A percentile compares a stretch with the other conserved stretches of the same genome.
Evolutionary conservation across 257 asterid genomes (phyloP).

Genomic region (Fraxinus americana): DNA sequence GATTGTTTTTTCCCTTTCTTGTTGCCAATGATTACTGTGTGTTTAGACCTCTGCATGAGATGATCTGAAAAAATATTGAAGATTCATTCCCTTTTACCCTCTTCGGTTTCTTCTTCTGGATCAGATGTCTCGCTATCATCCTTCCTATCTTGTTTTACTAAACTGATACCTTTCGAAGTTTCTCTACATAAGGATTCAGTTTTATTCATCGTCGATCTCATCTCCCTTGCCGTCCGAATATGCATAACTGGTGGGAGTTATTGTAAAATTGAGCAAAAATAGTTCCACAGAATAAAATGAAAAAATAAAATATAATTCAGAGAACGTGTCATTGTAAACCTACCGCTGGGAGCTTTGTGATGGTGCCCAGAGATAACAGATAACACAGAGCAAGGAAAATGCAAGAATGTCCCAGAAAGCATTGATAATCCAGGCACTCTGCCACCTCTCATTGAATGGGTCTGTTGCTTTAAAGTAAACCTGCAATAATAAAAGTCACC

Average conservation of each 20-base stretch:
- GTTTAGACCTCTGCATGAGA: constrained; percentile 7
- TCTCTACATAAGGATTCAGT: constrained; percentile 62
- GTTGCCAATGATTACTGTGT: constrained; percentile 18
- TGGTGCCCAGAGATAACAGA: constrained; percentile 97
- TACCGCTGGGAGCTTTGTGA: constrained; percentile 95
- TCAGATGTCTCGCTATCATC: too few species aligned
- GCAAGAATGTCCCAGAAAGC: constrained; percentile 98
- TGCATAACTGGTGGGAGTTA: not conserved
- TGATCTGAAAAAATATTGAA: not conserved
- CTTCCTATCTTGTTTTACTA: constrained; percentile 59
- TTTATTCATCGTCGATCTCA: constrained; percentile 70
- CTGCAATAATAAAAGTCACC: constrained; percentile 46
- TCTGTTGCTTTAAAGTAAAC: constrained; percentile 94
- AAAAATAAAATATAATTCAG: too few species aligned
- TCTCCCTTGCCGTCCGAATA: constrained; percentile 77
- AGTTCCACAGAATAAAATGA: too few species aligned
- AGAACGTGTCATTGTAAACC: not conserved
- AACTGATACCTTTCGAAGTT: constrained; percentile 65
- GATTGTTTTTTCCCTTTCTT: not conserved
- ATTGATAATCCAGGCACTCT: constrained; percentile 88
- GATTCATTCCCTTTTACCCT: constrained; percentile 57
- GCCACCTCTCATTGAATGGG: constrained; percentile 98
- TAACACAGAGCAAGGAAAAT: constrained; percentile 76
- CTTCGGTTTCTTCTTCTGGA: constrained; percentile 52
- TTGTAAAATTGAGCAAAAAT: constrained; percentile 3